A percentile compares a stretch with the other conserved stretches of the same genome.
These are phyloP conservation scores for Macadamia integrifolia DNA, from an alignment of 164 flowering plant genomes.

Conservation along the genomic window DNA sequence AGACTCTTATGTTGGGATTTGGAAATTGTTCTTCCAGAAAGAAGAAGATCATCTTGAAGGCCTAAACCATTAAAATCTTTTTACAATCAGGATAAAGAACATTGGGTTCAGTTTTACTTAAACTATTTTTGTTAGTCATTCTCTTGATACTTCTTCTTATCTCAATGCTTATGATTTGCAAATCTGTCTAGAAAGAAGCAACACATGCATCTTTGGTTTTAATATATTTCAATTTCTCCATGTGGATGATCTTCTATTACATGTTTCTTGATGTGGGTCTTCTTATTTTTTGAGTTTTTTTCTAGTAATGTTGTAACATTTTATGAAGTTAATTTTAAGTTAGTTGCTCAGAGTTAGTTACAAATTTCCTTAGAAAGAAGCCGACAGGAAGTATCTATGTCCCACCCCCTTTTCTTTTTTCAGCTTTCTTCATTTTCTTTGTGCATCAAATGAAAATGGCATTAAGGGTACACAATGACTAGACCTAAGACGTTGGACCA, in stretches of 20 bases:
- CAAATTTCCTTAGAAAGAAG: conserved; percentile 22
- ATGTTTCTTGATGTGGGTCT: conserved; percentile 9
- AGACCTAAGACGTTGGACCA: not conserved
- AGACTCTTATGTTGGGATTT: too few species aligned
- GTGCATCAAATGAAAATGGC: conserved; percentile 11
- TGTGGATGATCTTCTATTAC: not conserved
- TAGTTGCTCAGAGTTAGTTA: conserved; percentile 32
- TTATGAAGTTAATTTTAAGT: conserved; percentile 22
- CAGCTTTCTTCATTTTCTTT: conserved; percentile 13
- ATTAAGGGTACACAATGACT: not conserved
- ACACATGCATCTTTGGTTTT: not conserved
- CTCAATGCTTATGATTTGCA: not conserved
- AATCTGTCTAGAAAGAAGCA: conserved; percentile 5
- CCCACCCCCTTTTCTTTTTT: conserved; percentile 23
- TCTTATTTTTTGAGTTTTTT: conserved; percentile 9
- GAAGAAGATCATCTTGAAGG: not conserved
- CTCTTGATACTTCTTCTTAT: conserved; percentile 3
- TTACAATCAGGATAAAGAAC: too few species aligned
- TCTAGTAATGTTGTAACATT: conserved; percentile 14
- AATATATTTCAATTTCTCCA: conserved; percentile 4
- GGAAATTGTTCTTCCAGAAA: too few species aligned
- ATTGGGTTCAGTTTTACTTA: not conserved
- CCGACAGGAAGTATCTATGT: conserved; percentile 53
- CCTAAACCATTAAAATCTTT: too few species aligned
- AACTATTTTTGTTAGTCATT: not conserved